Evolutionary conservation across 257 asterid species (phyloP), one percentile per base, ranked within the genome.

Genomic region (Penstemon davidsonii): DNA sequence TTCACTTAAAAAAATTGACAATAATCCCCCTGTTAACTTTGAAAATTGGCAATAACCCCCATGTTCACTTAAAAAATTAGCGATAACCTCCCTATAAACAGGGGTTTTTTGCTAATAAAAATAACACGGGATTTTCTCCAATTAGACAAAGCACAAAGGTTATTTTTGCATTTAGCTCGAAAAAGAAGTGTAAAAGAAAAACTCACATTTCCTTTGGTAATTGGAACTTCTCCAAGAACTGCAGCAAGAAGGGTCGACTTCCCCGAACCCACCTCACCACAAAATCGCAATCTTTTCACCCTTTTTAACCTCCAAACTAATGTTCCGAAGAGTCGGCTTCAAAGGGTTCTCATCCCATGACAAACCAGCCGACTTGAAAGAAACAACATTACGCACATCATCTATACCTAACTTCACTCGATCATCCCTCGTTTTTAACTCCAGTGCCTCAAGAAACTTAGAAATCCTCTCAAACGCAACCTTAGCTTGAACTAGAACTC

Each of bases 251-350:
- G 85, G 59, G 97, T 94, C 8, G 99, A 90, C 81, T 94, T 94
- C n/a, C 99, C 99, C 0, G 99, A 94, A 55, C 99, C 99, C 41
- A 94, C 99, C 79, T 94, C 99, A 60, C 99, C 99, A 68, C 99
- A 94, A 55, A 15, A 94, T 83, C 11, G 97, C 99, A 50, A 88
- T 79, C 87, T 94, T 94, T 25, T 84, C 83, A n/a, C 99, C 96
- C 5, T 33, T 54, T 52, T 70, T 68, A 41, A 87, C 92, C 38
- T 77, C 87, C 81, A 94, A 73, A 71, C 67, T 69, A 45, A 90
- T 73, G 58, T 83, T 79, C 40, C 69, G 73, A 19, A 91, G 83
- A 0, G 92, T 85, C 8, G 91, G 84, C 73, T 83, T 84, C 49
- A 36, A 53, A 0, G 82, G 73, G 80, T 85, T 85, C 59, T 80